Percentiles rank a stretch among this genome's conserved stretches.
These are phyloP conservation scores for Alopecurus myosuroides DNA, from an alignment of 176 grass and related monocot species.

Conservation along the genomic window DNA sequence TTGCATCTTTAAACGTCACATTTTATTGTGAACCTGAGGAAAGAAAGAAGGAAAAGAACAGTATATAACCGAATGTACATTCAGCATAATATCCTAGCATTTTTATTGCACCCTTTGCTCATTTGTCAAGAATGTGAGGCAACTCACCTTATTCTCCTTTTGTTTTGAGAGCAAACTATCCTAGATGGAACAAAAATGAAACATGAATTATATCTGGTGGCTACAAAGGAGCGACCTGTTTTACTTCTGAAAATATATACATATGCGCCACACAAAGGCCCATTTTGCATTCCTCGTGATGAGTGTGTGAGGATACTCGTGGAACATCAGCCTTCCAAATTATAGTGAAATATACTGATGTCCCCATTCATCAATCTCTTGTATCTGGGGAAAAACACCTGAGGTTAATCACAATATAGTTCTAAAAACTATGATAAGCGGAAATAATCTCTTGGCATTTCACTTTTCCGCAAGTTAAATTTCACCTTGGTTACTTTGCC, in stretches of 20 bases:
- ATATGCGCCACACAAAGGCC: not conserved
- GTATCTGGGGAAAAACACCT: constrained; percentile 12
- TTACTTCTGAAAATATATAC: constrained; percentile 4
- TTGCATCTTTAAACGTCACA: not conserved
- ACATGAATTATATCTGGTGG: not conserved
- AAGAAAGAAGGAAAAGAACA: not conserved
- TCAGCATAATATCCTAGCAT: constrained; percentile 2
- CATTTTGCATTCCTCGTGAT: not conserved
- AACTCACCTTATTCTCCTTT: constrained; percentile 9
- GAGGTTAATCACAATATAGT: constrained; percentile 13
- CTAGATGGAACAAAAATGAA: constrained; percentile 17
- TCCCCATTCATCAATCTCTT: constrained; percentile 1
- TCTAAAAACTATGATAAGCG: not conserved
- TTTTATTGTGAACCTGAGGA: constrained; percentile 12
- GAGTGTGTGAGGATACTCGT: not conserved
- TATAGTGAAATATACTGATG: not conserved
- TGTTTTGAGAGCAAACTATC: constrained; percentile 11
- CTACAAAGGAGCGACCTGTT: not conserved
- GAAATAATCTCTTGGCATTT: not conserved
- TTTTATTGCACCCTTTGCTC: not conserved
- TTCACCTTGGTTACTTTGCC: not conserved
- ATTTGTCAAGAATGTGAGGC: not conserved
- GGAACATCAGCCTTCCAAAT: not conserved
- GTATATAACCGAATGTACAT: constrained; percentile 4
- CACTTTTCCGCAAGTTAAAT: not conserved